Evolutionary conservation across 345 rosid species (phyloP).

Genomic region (Euphorbia lathyris): DNA sequence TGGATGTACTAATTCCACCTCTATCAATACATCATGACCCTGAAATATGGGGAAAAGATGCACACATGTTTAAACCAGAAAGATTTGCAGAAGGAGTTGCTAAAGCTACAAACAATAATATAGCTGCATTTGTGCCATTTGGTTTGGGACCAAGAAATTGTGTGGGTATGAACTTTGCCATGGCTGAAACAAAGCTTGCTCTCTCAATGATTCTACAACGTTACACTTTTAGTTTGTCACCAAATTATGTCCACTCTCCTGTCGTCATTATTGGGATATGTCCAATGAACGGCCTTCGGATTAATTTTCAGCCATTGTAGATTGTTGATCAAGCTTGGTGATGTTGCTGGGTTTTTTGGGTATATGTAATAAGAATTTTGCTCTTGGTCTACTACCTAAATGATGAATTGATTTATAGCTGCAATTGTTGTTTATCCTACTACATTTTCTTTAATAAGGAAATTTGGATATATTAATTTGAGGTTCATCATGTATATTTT

Average conservation of each 20-base stretch:
- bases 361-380: too few species aligned
- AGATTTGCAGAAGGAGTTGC: conserved; percentile 28
- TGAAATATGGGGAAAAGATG: conserved; percentile 36
- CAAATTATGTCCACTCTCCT: conserved; percentile 33
- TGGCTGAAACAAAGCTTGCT: conserved; percentile 28
- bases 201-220: conserved; percentile 38
- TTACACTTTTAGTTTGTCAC: conserved; percentile 33
- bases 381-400: too few species aligned
- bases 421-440: too few species aligned
- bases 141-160: conserved; percentile 35
- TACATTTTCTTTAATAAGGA: too few species aligned
- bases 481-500: too few species aligned
- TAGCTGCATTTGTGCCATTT: conserved; percentile 26
- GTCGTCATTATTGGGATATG: not conserved
- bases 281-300: conserved; percentile 35
- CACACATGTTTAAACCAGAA: conserved; percentile 30
- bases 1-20: conserved; percentile 13
- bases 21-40: conserved; percentile 28
- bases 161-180: conserved; percentile 32
- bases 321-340: too few species aligned
- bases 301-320: conserved; percentile 22
- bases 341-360: too few species aligned
- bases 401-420: not conserved
- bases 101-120: conserved; percentile 33
- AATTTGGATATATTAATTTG: too few species aligned